These are phyloP conservation scores for Tillandsia fasciculata DNA, from an alignment of 176 grass and related monocot species.

Conservation along the genomic window DNA sequence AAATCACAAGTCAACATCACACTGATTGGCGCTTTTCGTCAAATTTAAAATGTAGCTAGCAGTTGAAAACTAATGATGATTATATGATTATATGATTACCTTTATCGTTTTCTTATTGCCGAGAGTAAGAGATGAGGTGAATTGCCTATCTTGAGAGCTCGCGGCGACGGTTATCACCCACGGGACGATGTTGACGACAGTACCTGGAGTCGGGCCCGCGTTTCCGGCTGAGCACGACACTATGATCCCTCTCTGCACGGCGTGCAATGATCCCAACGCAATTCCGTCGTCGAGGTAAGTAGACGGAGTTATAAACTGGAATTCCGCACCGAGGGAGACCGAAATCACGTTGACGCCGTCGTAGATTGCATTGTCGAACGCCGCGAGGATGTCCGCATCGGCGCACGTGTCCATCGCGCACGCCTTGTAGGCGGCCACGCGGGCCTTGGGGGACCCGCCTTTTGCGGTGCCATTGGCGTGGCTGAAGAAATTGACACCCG, in stretches of 20 bases:
- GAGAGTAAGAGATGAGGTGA: constrained; percentile 47
- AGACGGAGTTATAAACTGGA: background rate
- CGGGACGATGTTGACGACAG: constrained; percentile 45
- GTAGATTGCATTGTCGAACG: constrained; percentile 60
- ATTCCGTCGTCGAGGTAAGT: constrained; percentile 29
- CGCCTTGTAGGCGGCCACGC: constrained; percentile 56
- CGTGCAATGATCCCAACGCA: constrained; percentile 65
- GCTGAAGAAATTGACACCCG: constrained; percentile 48
- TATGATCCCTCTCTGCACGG: constrained; percentile 25
- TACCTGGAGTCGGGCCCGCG: constrained; percentile 22
- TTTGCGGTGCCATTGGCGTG: constrained; percentile 61
- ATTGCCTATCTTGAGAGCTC: constrained; percentile 63
- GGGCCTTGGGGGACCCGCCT: constrained; percentile 48
- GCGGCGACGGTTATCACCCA: constrained; percentile 81
- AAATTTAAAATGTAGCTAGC: too few relatives aligned
- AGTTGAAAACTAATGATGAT: background rate
- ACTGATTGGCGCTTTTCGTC: too few relatives aligned
- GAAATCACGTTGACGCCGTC: constrained; percentile 69
- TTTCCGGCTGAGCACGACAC: constrained; percentile 82
- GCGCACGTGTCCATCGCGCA: constrained; percentile 55
- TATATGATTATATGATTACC: constrained; percentile 1
- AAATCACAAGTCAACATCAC: background rate
- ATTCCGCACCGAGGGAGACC: constrained; percentile 44
- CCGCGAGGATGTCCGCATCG: constrained; percentile 47
- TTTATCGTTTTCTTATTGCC: constrained; percentile 15